Percentiles rank a stretch among this genome's conserved stretches.
Evolutionary conservation across 768 basidiomycete genomes (phyloP).

Genomic region (Zangia roseola): DNA sequence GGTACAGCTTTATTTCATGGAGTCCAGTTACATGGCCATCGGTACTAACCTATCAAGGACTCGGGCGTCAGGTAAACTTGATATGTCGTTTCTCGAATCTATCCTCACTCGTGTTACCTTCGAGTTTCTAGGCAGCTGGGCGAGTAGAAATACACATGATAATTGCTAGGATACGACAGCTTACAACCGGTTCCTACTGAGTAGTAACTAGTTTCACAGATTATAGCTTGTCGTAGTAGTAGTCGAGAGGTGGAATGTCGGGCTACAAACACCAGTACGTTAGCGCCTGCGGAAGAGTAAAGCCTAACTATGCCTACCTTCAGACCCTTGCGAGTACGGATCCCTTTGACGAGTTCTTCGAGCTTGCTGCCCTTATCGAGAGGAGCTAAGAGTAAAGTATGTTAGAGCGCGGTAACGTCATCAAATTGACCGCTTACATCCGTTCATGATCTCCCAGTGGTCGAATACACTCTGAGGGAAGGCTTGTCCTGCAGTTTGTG

Average conservation of each 20-base stretch:
- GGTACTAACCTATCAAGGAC: too few species aligned
- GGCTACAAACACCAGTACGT: conserved; percentile 45
- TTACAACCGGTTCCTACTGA: conserved; percentile 13
- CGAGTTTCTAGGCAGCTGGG: too few species aligned
- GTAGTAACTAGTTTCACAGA: conserved; percentile 8
- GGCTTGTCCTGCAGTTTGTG: conserved; percentile 92
- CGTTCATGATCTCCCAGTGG: conserved; percentile 86
- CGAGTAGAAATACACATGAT: conserved; percentile 11
- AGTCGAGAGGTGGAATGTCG: conserved; percentile 83
- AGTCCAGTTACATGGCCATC: too few species aligned
- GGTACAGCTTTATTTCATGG: too few species aligned
- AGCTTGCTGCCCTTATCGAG: conserved; percentile 91
- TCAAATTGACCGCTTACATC: conserved; percentile 51
- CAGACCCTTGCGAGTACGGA: conserved; percentile 94
- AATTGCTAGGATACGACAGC: conserved; percentile 18
- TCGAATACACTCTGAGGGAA: conserved; percentile 97
- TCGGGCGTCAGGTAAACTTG: too few species aligned
- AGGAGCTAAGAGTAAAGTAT: conserved; percentile 42
- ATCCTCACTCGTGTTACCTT: not conserved
- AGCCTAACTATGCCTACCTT: conserved; percentile 50
- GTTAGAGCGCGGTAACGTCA: conserved; percentile 1
- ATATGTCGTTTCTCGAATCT: too few species aligned
- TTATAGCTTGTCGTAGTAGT: conserved; percentile 94
- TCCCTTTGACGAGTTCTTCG: conserved; percentile 75
- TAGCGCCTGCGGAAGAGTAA: conserved; percentile 1